Evolutionary conservation across 139 green algal genomes (phyloP), one percentile per base, ranked within the genome.

Genomic region (Penium margaritaceum): DNA sequence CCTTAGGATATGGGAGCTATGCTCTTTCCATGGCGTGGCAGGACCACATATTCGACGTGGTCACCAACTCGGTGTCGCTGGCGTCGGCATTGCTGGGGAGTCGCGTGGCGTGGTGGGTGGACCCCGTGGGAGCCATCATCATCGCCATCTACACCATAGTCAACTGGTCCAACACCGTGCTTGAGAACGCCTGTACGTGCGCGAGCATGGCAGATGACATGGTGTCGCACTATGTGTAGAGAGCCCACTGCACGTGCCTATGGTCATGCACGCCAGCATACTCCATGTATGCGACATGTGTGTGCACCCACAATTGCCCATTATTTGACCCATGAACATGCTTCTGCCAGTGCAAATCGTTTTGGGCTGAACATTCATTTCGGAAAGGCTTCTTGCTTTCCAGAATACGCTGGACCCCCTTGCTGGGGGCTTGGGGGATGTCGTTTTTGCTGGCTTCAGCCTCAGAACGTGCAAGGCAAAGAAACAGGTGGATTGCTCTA

Each of bases 11-110:
- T n/a, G n/a, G n/a, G n/a, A n/a, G n/a, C n/a, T 19, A 57, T 57
- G 57, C 17, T 37, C 14, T 66, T 66, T 15, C 14, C 43, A 24
- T 63, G 35, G 35, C 9, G 12, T 17, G 14, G 64, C 77, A 87
- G 44, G 85, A 89, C 67, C 85, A 89, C 75, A 70, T 86, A 17
- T 88, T 87, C 44, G 85, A 89, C 51, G 81, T 88, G 33, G 29
- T 88, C 7, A 85, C 80, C 21, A 89, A 89, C 38, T 32, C 55
- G 12, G 33, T 86, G 0, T 81, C 77, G 6, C 68, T 87, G 27
- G 70, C 57, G 9, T 57, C 70, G 44, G 81, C 57, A 32, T 21
- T 88, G 29, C 24, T 85, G 32, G 84, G 75, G 0, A 70, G 78
- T 1, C 38, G 54, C 12, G 36, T 86, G 1, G 66, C 65, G 3